Conservation (phyloP, 495 filamentous ascomycete genomes). For the Poronia punctata region DNA sequence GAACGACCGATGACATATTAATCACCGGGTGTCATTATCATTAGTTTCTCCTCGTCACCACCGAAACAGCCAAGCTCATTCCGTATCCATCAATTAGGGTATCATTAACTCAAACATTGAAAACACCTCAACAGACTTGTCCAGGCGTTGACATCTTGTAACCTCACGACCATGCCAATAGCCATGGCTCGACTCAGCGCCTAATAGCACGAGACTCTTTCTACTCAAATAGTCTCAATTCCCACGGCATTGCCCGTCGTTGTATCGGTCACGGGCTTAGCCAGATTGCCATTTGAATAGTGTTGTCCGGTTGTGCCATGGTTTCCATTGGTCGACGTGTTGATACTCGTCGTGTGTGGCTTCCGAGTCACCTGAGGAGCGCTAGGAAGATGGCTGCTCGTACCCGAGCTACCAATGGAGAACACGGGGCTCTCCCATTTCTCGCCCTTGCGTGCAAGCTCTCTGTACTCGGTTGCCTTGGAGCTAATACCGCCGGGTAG, state of each 20-base stretch:
- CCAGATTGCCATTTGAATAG: conserved; percentile 5
- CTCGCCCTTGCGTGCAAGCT: conserved; percentile 80
- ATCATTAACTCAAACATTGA: too few relatives aligned
- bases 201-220: too few relatives aligned
- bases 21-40: too few relatives aligned
- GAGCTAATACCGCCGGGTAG: conserved; percentile 85
- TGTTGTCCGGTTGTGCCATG: conserved; percentile 11
- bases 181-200: too few relatives aligned
- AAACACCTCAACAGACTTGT: too few relatives aligned
- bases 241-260: background rate
- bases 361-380: conserved; percentile 63
- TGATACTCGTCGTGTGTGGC: conserved; percentile 24
- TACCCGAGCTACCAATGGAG: conserved; percentile 70
- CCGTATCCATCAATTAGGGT: too few relatives aligned
- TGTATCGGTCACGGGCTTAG: conserved; percentile 2
- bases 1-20: too few relatives aligned
- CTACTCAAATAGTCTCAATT: too few relatives aligned
- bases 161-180: too few relatives aligned
- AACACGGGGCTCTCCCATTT: conserved; percentile 95
- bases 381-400: conserved; percentile 62
- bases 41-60: too few relatives aligned
- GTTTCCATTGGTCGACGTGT: conserved; percentile 2
- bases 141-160: too few relatives aligned
- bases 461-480: conserved; percentile 92
- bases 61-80: too few relatives aligned